Base-by-base conservation (phyloP, 2,329 filamentous ascomycete genomes). In the Elsinoe necatrix region DNA sequence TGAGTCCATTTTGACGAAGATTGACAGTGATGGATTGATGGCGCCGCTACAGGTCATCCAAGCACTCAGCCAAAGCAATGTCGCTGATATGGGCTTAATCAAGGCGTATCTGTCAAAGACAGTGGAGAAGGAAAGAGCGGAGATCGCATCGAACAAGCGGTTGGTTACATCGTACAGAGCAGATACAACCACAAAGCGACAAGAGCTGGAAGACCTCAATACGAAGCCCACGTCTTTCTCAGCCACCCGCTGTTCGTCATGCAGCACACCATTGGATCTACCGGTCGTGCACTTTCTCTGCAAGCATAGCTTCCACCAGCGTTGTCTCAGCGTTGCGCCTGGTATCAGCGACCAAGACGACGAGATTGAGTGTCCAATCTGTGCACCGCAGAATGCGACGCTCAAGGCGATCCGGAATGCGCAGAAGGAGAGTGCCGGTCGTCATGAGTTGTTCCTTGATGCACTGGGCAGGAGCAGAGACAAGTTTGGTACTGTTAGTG, bases 31-130 rank as follows among this genome's bases (percentile, higher is more conserved):
- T 64, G 86, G 89, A 0, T 80, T 98, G 35, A 93, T 98, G 88
- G 92, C 93, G 0, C 93, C 93, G 0, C 76, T 98, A 3, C 93
- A 98, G 69, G 93, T 98, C 29, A 93, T 98, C 14, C 92, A 98
- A 71, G 93, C 91, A 0, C 80, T 98, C 12, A 85, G 81, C 59
- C 80, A 80, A 54, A 87, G 86, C 63, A 81, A 84, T 4, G 89
- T 96, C 2, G 92, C 95, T 0, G 97, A 90, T 0, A 96, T 98
- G 88, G 93, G 92, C 52, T 90, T 97, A 80, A 86, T 98, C 60
- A 97, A 96, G 72, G 83, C 85, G 4, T 98, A 98, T 71, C 82
- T 98, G 1, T 83, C 87, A 61, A 83, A 87, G 51, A 95, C 91
- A 7, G 95, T 98, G 61, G 85, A 89, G 63, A 83, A 89, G 52